Conservation (phyloP, 805 yeast species). For the Saccharomyces mikatae region DNA sequence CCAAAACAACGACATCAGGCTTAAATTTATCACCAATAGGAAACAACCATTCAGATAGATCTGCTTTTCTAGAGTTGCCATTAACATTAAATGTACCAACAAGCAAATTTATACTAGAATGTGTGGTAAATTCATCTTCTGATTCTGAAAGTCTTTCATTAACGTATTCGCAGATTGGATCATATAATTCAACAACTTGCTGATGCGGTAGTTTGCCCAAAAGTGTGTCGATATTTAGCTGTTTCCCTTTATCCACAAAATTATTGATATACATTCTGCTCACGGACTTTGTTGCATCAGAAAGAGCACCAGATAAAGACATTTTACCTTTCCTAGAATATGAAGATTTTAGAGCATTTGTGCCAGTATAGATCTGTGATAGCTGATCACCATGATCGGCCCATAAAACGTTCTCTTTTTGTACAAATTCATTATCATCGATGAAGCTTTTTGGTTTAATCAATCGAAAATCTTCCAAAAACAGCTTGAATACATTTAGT, state of each 20-base stretch:
- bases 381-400: slow-evolving; percentile 98
- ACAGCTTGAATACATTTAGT: slow-evolving; percentile 52
- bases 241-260: slow-evolving; percentile 85
- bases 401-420: slow-evolving; percentile 80
- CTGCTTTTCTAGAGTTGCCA: slow-evolving; percentile 55
- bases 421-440: slow-evolving; percentile 49
- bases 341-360: slow-evolving; percentile 92
- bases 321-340: slow-evolving; percentile 91
- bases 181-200: slow-evolving; percentile 60
- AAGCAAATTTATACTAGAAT: slow-evolving; percentile 52
- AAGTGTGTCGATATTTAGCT: slow-evolving; percentile 73
- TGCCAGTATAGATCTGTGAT: slow-evolving; percentile 92
- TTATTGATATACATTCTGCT: slow-evolving; percentile 92
- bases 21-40: slow-evolving; percentile 50
- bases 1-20: slow-evolving; percentile 80
- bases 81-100: slow-evolving; percentile 85
- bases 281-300: slow-evolving; percentile 93
- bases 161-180: slow-evolving; percentile 80
- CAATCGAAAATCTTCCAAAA: slow-evolving; percentile 36
- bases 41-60: slow-evolving; percentile 68
- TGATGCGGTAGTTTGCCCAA: slow-evolving; percentile 76
- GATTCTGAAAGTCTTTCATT: slow-evolving; percentile 41
- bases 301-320: slow-evolving; percentile 91
- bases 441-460: slow-evolving; percentile 12
- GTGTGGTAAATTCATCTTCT: slow-evolving; percentile 49